A percentile compares a stretch with the other conserved stretches of the same genome.
Evolutionary conservation across 371 early-diverging fungal genomes (phyloP).

Genomic region (Syncephalastrum monosporum): DNA sequence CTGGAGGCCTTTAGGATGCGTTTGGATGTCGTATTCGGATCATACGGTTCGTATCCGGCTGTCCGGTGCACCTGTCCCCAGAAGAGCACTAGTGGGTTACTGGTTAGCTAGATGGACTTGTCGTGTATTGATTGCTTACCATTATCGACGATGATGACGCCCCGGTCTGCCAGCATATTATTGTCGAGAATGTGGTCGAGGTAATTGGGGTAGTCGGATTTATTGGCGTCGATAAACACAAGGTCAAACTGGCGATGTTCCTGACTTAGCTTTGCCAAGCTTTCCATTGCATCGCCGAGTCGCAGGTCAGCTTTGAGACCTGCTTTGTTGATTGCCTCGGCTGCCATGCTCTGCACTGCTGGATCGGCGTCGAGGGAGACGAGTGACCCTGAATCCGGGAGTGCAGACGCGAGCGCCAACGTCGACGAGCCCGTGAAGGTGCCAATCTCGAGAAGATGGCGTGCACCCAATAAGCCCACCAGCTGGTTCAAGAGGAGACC

Average conservation of each 20-base stretch:
- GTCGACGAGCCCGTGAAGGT: constrained; percentile 62
- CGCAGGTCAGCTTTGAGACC: constrained; percentile 18
- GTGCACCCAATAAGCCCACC: constrained; percentile 33
- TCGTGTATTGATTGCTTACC: constrained; percentile 20
- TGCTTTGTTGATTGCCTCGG: constrained; percentile 27
- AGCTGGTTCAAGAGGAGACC: constrained; percentile 44
- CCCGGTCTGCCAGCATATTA: constrained; percentile 45
- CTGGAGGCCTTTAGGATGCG: constrained; percentile 38
- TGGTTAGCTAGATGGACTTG: not conserved
- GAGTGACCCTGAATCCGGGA: constrained; percentile 24
- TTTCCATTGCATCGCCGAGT: constrained; percentile 31
- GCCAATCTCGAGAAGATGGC: constrained; percentile 55
- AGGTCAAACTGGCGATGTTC: constrained; percentile 36
- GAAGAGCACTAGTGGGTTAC: constrained; percentile 26
- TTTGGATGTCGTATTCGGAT: constrained; percentile 15
- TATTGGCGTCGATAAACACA: constrained; percentile 66
- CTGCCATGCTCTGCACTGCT: constrained; percentile 38
- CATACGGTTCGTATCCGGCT: constrained; percentile 16
- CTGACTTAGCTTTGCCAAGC: constrained; percentile 2
- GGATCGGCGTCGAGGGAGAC: constrained; percentile 50
- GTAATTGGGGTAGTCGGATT: constrained; percentile 54
- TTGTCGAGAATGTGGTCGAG: constrained; percentile 50
- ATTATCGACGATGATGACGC: constrained; percentile 61
- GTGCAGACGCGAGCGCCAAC: constrained; percentile 61
- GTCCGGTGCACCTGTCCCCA: constrained; percentile 40